Evolutionary conservation across 2,329 filamentous ascomycete species (phyloP).

Genomic region (Colletotrichum neosansevieriae): DNA sequence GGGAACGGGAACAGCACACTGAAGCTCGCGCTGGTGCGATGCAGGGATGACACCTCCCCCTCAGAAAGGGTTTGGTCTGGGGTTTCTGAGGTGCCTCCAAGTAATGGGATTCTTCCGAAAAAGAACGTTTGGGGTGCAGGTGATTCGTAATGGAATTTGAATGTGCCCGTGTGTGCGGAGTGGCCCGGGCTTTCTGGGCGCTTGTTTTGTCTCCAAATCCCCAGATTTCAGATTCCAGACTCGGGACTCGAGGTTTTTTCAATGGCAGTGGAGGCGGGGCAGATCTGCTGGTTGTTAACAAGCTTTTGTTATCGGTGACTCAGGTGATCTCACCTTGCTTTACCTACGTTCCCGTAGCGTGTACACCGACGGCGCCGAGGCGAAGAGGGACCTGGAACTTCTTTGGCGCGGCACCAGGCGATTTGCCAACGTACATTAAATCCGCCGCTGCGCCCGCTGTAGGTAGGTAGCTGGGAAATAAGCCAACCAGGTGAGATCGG

Average conservation of each 20-base stretch:
- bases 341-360: neutral
- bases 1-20: neutral
- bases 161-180: neutral
- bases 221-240: neutral
- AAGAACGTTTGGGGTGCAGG: neutral
- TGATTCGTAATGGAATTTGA: neutral
- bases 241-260: neutral
- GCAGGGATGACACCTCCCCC: conserved; percentile 21
- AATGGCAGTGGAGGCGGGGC: neutral
- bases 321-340: conserved; percentile 16
- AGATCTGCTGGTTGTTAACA: neutral
- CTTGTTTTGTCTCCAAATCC: conserved; percentile 3
- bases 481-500: conserved; percentile 22
- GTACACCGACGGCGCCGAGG: conserved; percentile 21
- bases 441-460: neutral
- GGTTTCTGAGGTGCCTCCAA: conserved; percentile 20
- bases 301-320: neutral
- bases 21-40: conserved; percentile 4
- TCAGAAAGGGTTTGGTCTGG: neutral
- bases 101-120: neutral
- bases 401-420: conserved; percentile 18
- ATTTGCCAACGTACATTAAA: too few species aligned
- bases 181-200: conserved; percentile 16
- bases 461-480: neutral
- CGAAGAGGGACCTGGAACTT: conserved; percentile 4